These are phyloP conservation scores for Serpula lacrymans DNA, from an alignment of 768 basidiomycete genomes.

Conservation along the genomic window DNA sequence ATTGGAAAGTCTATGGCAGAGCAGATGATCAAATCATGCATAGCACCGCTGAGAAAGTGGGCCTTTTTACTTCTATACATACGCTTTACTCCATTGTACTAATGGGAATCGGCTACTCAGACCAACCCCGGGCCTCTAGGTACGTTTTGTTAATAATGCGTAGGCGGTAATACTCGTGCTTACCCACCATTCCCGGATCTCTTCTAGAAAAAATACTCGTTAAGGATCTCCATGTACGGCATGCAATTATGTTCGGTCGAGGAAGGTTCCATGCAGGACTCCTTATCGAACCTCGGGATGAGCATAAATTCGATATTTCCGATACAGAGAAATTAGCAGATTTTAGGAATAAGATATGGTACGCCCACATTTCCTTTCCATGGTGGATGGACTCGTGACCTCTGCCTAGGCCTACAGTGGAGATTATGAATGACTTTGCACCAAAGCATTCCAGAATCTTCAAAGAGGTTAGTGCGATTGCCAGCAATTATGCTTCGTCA, in stretches of 20 bases:
- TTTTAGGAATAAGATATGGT: constrained; percentile 21
- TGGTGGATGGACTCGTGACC: too few species aligned
- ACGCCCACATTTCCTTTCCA: neutral
- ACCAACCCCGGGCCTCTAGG: constrained; percentile 35
- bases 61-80: constrained; percentile 4
- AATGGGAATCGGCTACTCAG: constrained; percentile 18
- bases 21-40: constrained; percentile 44
- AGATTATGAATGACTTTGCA: constrained; percentile 37
- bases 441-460: constrained; percentile 46
- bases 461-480: constrained; percentile 35
- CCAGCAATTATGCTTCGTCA: too few species aligned
- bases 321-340: constrained; percentile 15
- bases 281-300: constrained; percentile 29
- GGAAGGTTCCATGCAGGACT: constrained; percentile 34
- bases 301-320: constrained; percentile 20
- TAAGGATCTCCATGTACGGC: constrained; percentile 20
- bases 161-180: too few species aligned
- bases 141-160: constrained; percentile 20
- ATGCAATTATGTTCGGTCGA: constrained; percentile 39
- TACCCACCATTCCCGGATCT: constrained; percentile 36
- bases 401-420: constrained; percentile 43
- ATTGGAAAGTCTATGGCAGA: constrained; percentile 37
- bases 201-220: constrained; percentile 30
- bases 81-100: neutral
- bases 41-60: constrained; percentile 40